Conservation (phyloP, 192 early-diverging fungal genomes). For the Backusella circina region DNA sequence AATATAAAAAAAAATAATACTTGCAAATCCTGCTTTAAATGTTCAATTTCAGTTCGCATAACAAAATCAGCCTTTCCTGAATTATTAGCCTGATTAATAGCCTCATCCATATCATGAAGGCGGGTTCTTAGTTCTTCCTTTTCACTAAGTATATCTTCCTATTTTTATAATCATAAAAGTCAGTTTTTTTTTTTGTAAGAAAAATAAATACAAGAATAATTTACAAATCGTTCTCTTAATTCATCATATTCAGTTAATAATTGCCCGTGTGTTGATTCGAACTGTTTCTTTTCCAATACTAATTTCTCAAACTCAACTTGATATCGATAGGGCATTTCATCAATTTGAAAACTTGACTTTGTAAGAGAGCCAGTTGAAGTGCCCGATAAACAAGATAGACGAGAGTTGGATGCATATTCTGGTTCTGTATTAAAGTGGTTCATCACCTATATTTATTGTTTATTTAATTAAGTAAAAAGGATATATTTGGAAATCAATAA, state of each 20-base stretch:
- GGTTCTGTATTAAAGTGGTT: slow-evolving; percentile 22
- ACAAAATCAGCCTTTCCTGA: slow-evolving; percentile 84
- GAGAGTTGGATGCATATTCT: not conserved
- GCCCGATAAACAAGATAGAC: slow-evolving; percentile 9
- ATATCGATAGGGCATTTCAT: slow-evolving; percentile 18
- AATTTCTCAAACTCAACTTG: slow-evolving; percentile 45
- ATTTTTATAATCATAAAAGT: not conserved
- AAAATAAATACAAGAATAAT: not conserved
- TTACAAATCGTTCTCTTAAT: slow-evolving; percentile 41
- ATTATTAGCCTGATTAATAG: slow-evolving; percentile 64
- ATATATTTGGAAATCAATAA: slow-evolving; percentile 5
- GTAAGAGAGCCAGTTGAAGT: not conserved
- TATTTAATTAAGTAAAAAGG: not conserved
- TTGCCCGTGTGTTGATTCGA: slow-evolving; percentile 49
- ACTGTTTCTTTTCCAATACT: slow-evolving; percentile 56
- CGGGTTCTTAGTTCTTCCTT: slow-evolving; percentile 69
- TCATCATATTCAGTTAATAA: slow-evolving; percentile 49
- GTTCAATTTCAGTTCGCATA: slow-evolving; percentile 82
- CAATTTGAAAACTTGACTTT: not conserved
- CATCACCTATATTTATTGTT: slow-evolving; percentile 10
- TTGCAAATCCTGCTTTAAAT: slow-evolving; percentile 80
- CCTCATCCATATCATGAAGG: slow-evolving; percentile 77
- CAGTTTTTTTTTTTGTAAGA: no score
- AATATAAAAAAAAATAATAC: slow-evolving; percentile 3
- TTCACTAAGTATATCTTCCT: slow-evolving; percentile 72